Evolutionary conservation across 257 asterid species (phyloP), one percentile per base, ranked within the genome.

Genomic region (Thymus quinquecostatus): DNA sequence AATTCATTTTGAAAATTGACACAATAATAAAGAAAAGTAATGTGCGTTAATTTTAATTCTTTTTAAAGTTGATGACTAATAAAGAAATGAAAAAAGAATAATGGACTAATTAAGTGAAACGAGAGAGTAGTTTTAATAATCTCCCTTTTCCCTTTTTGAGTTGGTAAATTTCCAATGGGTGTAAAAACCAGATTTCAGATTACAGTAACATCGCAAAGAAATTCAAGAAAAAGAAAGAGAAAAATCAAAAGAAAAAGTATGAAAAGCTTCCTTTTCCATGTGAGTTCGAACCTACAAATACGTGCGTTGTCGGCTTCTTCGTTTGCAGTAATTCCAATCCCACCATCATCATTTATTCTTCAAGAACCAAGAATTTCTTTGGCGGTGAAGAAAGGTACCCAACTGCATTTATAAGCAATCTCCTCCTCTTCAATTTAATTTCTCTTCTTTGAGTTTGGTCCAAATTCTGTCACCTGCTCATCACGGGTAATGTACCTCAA

Each of bases 321-420:
- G 56, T 36, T 36, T 36, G 3, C 21, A 21, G 21, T 21, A 21
- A 21, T 21, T 21, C 21, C 21, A 21, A 21, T 28, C 10, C 28
- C 34, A 40, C 65, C 65, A 30, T 2, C 30, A 43, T 58, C n/a
- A 3, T 32, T 14, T 33, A 3, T 32, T 14, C 6, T n/a, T 47
- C 68, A 0, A 6, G 33, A 9, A 43, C 70, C 65, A 72, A 63
- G 33, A 1, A 12, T 1, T 60, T 75, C 53, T 66, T 69, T 61
- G 12, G 60, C 70, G 33, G 54, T 43, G 71, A 68, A 69, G 71
- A 40, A 61, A 75, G 66, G 4, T 9, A 62, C 21, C 21, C 71
- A 66, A 44, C 75, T 58, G 3, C 71, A 61, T 75, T 75, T 61
- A 60, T 51, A 61, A 75, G 75, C 60, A 68, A 44, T 4, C 60